Percentiles rank a stretch among this genome's conserved stretches.
phyloP scores from a whole-genome alignment of 148 eudicot genomes.

The Euryodendron excelsum region DNA sequence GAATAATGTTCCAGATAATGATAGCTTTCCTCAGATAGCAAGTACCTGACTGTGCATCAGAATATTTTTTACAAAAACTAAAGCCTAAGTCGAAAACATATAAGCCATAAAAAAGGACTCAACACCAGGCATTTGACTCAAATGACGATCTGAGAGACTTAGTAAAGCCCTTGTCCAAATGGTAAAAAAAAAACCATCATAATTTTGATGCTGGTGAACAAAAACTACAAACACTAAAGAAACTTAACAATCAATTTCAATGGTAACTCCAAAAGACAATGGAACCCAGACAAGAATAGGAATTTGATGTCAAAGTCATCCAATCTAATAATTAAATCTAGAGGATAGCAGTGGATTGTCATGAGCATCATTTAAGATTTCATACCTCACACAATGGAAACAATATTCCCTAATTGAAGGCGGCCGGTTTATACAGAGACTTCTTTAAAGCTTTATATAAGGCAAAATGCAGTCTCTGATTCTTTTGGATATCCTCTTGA shows the following conservation, averaged over 20 bases:
- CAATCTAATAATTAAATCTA: background rate
- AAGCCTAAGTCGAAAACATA: too few relatives aligned
- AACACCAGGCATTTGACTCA: background rate
- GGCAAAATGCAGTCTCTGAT: conserved; percentile 77
- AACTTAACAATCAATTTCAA: background rate
- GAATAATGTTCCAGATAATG: conserved; percentile 69
- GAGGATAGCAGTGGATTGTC: background rate
- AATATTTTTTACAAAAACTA: too few relatives aligned
- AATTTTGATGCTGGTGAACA: background rate
- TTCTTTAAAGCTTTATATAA: conserved; percentile 71
- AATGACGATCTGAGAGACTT: background rate
- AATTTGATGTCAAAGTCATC: background rate
- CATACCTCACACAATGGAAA: conserved; percentile 85
- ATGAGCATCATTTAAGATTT: background rate
- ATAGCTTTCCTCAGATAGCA: conserved; percentile 87
- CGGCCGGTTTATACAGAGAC: conserved; percentile 88
- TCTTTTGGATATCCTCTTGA: conserved; percentile 75
- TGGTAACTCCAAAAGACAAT: background rate
- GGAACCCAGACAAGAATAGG: background rate
- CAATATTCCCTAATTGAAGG: conserved; percentile 90
- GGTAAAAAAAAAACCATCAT: background rate
- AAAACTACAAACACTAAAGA: background rate
- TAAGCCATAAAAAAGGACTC: too few relatives aligned
- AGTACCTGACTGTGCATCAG: conserved; percentile 65
- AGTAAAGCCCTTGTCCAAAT: background rate